Base-by-base conservation (phyloP, 345 rosid genomes). In the Excoecaria agallocha region DNA sequence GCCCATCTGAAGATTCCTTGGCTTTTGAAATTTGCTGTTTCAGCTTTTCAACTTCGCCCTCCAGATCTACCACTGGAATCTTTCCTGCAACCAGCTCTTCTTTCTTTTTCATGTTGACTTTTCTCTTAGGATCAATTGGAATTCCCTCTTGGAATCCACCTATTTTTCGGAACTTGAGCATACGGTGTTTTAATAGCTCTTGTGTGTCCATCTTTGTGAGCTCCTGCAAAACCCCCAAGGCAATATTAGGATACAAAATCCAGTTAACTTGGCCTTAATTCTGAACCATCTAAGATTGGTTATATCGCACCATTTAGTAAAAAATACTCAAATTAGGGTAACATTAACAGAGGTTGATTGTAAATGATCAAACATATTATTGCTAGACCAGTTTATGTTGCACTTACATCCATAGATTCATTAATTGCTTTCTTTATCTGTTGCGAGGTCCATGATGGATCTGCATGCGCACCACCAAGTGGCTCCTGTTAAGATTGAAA, bases 381-480 rank as follows among this genome's bases (percentile, higher is more conserved):
- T 64, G 56, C 70, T 24, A 46, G 71, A 75, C 43, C 9, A 58
- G 49, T 9, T 4, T n/a, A 17, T 68, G 77, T 45, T 64, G 74
- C 58, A 83, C 98, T 74, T 81, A 94, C 98, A 68, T 83, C 84
- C 97, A 91, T 92, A 79, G 86, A 8, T 81, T 89, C 91, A 68
- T 86, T 89, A 80, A 93, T 87, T 60, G 93, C 93, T 60, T 77
- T 81, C 87, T 91, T 93, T 78, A 93, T 93, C 84, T 86, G 92
- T 75, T 87, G 90, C 49, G 98, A 93, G 59, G 98, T 90, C 98
- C 96, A 90, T 48, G 85, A 75, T 17, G 98, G 93, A 86, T 91
- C 93, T 50, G 93, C 89, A 83, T 93, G 97, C 35, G 98, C 98
- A 43, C 98, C 98, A 62, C 96, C 98, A 72, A 91, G 90, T 13